Conservation (phyloP, 306 rosid genomes). For the Canavalia ensiformis region DNA sequence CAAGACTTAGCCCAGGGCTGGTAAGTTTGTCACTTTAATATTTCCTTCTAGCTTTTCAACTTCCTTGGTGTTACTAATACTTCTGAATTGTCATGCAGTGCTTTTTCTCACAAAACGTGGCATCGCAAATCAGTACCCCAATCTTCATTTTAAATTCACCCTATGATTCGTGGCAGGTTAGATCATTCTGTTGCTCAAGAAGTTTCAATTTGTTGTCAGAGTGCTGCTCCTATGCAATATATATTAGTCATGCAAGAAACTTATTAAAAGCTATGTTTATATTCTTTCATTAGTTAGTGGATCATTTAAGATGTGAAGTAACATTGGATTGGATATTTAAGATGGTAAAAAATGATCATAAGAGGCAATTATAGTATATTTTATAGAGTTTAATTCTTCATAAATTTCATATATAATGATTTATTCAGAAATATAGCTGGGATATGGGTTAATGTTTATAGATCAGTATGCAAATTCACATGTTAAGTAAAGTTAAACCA, state of each 20-base stretch:
- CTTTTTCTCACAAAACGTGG: conserved; percentile 84
- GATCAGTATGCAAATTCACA: no score
- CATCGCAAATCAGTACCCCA: conserved; percentile 65
- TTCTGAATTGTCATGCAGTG: conserved; percentile 66
- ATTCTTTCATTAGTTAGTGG: conserved; percentile 28
- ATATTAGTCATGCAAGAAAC: conserved; percentile 6
- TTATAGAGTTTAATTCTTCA: no score
- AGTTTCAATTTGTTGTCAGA: not conserved
- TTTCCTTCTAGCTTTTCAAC: conserved; percentile 5
- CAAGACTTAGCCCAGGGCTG: conserved; percentile 66
- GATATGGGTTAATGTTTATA: no score
- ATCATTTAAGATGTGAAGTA: conserved; percentile 11
- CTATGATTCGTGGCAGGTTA: conserved; percentile 98
- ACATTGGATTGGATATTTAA: not conserved
- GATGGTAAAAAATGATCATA: not conserved
- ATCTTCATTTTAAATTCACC: conserved; percentile 85
- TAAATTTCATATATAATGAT: no score
- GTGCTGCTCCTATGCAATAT: not conserved
- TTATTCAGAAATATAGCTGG: no score
- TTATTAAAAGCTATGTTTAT: not conserved
- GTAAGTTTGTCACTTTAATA: conserved; percentile 56
- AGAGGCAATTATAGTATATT: not conserved
- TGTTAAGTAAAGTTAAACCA: no score
- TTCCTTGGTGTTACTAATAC: conserved; percentile 28
- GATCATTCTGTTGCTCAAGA: conserved; percentile 36